Conservation (phyloP, 495 filamentous ascomycete genomes). For the Alectoria sarmentosa region DNA sequence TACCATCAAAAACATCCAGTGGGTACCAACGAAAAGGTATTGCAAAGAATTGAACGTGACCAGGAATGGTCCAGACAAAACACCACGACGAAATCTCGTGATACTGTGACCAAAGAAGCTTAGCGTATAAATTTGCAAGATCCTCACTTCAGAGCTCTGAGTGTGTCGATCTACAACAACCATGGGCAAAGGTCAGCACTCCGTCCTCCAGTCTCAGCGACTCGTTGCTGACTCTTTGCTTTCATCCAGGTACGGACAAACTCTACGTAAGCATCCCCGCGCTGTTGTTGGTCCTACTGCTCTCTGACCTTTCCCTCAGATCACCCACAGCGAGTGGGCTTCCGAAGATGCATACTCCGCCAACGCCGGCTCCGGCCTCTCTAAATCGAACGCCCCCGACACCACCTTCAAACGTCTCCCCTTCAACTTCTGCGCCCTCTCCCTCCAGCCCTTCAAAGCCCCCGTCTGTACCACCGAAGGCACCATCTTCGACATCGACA, state of each 20-base stretch:
- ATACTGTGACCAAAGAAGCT: background rate
- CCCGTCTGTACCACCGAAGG: constrained; percentile 76
- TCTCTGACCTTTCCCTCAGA: constrained; percentile 38
- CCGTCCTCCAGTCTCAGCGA: background rate
- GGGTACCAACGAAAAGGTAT: background rate
- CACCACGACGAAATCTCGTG: background rate
- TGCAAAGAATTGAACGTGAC: too few species aligned
- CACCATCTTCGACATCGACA: constrained; percentile 78
- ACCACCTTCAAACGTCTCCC: constrained; percentile 80
- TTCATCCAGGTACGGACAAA: constrained; percentile 54
- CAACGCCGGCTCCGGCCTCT: constrained; percentile 61
- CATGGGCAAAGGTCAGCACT: constrained; percentile 17
- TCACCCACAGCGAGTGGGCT: constrained; percentile 96
- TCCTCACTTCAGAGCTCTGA: background rate
- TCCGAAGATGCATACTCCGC: constrained; percentile 78
- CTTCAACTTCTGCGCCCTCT: constrained; percentile 97
- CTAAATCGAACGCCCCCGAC: constrained; percentile 42
- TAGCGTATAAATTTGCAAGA: background rate
- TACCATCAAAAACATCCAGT: background rate
- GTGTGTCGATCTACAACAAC: background rate
- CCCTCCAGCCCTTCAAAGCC: constrained; percentile 82
- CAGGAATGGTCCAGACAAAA: too few species aligned
- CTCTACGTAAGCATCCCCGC: constrained; percentile 55
- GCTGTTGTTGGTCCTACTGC: background rate
- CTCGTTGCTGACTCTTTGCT: constrained; percentile 11